Percentiles rank a stretch among this genome's conserved stretches.
Conservation (phyloP, 257 asterid genomes). For the Buddleja alternifolia region DNA sequence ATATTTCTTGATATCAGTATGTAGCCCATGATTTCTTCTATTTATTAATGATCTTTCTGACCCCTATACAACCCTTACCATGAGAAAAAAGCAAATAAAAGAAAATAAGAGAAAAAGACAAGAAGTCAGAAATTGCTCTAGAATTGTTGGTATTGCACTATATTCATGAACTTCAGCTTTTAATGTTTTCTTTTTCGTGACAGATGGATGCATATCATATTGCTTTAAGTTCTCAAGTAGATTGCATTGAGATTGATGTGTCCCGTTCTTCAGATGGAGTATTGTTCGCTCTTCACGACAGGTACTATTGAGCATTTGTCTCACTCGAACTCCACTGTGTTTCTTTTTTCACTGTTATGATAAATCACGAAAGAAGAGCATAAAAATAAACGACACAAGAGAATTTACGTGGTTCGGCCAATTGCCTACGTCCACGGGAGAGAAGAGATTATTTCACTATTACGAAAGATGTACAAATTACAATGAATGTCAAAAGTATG, state of each 20-base stretch:
- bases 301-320: conserved; percentile 49
- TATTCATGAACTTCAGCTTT: conserved; percentile 17
- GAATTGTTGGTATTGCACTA: conserved; percentile 16
- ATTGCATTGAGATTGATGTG: conserved; percentile 91
- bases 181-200: conserved; percentile 15
- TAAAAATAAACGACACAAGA: no score
- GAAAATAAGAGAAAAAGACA: neutral
- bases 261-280: conserved; percentile 95
- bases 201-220: conserved; percentile 76
- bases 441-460: no score
- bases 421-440: no score
- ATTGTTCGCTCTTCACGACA: conserved; percentile 92
- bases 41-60: neutral
- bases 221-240: conserved; percentile 82
- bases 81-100: conserved; percentile 15
- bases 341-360: conserved; percentile 11
- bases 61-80: neutral
- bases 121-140: neutral
- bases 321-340: conserved; percentile 26
- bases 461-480: no score
- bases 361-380: no score
- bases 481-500: no score
- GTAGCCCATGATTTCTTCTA: neutral
- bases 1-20: neutral
- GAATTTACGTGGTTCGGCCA: no score